Evolutionary conservation across 192 early-diverging fungal genomes (phyloP).

Genomic region (Gonapodya prolifera): DNA sequence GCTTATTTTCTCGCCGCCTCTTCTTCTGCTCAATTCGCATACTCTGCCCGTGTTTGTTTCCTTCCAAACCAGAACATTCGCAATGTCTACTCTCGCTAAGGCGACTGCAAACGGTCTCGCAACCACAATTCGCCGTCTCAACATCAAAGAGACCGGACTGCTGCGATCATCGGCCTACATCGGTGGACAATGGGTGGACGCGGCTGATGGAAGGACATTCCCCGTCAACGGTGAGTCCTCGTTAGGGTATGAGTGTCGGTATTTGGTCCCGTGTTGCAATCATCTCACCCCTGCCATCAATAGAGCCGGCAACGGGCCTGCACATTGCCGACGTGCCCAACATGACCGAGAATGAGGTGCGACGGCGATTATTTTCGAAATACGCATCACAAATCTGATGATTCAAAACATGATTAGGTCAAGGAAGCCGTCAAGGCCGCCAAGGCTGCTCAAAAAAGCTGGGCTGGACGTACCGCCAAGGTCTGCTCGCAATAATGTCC

Average conservation of each 20-base stretch:
- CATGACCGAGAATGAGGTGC: constrained; percentile 46
- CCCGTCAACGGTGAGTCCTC: constrained; percentile 32
- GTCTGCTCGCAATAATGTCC: constrained; percentile 4
- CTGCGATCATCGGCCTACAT: constrained; percentile 40
- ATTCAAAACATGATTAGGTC: too few species aligned
- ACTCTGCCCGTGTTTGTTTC: too few species aligned
- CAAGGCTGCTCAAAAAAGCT: constrained; percentile 35
- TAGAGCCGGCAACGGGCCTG: constrained; percentile 49
- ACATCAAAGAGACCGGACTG: constrained; percentile 49
- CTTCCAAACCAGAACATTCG: too few species aligned
- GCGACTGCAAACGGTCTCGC: too few species aligned
- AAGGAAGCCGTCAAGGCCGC: constrained; percentile 44
- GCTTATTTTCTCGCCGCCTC: too few species aligned
- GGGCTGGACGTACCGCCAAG: constrained; percentile 50
- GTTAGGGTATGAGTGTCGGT: neutral
- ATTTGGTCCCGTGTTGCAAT: neutral
- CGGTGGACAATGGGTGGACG: constrained; percentile 39
- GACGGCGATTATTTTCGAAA: too few species aligned
- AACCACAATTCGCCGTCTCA: too few species aligned
- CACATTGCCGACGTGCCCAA: constrained; percentile 52
- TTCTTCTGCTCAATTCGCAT: too few species aligned
- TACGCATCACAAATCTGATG: too few species aligned
- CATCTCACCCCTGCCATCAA: neutral
- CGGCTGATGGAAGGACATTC: constrained; percentile 29
- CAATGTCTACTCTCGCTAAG: too few species aligned